Percentiles rank a stretch among this genome's conserved stretches.
Evolutionary conservation across 805 yeast genomes (phyloP).

Genomic region (Lipomyces sp.): DNA sequence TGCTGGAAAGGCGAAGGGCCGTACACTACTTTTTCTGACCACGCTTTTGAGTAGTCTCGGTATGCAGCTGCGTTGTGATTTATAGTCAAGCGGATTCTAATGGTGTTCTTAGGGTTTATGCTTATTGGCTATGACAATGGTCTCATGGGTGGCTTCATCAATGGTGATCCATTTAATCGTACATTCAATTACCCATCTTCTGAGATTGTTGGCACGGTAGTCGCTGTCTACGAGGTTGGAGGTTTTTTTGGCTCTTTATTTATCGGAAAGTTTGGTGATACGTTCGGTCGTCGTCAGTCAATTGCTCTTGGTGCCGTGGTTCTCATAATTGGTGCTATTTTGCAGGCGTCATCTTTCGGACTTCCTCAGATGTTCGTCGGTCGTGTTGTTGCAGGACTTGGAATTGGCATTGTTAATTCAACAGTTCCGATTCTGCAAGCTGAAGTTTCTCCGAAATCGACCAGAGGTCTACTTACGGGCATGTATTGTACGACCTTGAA

Average conservation of each 20-base stretch:
- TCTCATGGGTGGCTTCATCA: conserved; percentile 23
- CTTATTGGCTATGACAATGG: conserved; percentile 22
- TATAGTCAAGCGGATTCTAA: background rate
- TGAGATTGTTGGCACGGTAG: conserved; percentile 46
- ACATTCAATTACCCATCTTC: conserved; percentile 46
- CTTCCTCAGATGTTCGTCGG: conserved; percentile 53
- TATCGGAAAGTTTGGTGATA: conserved; percentile 49
- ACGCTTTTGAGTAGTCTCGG: conserved; percentile 6
- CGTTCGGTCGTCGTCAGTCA: conserved; percentile 56
- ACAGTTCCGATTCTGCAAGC: conserved; percentile 59
- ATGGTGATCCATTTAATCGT: conserved; percentile 12
- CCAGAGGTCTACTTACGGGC: conserved; percentile 70
- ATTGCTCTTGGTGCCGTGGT: conserved; percentile 53
- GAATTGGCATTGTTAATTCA: conserved; percentile 58
- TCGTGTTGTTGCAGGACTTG: conserved; percentile 45
- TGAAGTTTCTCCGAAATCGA: conserved; percentile 55
- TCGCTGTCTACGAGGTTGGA: conserved; percentile 51
- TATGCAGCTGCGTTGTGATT: background rate
- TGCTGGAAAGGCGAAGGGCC: too few relatives aligned
- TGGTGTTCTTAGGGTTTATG: background rate
- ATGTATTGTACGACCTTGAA: conserved; percentile 68
- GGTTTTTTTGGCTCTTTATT: conserved; percentile 49
- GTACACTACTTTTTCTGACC: background rate
- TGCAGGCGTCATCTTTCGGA: conserved; percentile 56
- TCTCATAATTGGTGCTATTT: conserved; percentile 56